Evolutionary conservation across 306 rosid genomes (phyloP), one percentile per base, ranked within the genome.

Genomic region (Vigna radiata): DNA sequence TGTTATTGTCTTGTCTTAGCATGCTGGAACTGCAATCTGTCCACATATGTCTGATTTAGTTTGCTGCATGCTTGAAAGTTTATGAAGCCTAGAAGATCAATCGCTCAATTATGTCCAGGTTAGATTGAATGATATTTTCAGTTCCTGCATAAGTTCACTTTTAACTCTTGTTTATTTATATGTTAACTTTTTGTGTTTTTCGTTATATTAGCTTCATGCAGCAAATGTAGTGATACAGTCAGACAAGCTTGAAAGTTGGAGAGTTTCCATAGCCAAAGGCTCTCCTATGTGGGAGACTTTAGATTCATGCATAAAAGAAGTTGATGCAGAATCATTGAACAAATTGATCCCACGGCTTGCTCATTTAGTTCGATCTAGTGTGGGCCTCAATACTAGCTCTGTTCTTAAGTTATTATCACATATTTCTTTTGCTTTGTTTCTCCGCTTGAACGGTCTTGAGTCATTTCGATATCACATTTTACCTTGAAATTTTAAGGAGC

Each of bases 211-310:
- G 98, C 85, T 88, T 87, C 98, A 92, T 39, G 98, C 97, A 17
- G 88, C 91, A 83, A 94, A 89, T 86, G 96, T 77, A 66, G 98
- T 95, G 72, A 88, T 90, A 85, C 90, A 95, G 81, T 80, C 87
- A 65, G 98, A 95, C 62, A 95, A 90, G 89, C 96, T 95, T 75
- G 98, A 95, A 79, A 83, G 82, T 82, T 85, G 92, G 85, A 92
- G 97, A 88, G 85, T 95, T 84, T 92, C 98, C 47, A 92, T 92
- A 67, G 96, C 98, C 73, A 95, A 95, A 85, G 91, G 98, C 76
- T 95, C 98, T 82, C 98, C 97, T 48, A 95, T 95, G 98, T 95
- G 98, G 98, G 98, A 95, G 70, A 95, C 97, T 76, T 94, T 90
- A 73, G 97, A 95, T 83, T 86, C 83, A 11, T 89, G 96, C 86